These are phyloP conservation scores for Carallia brachiata DNA, from an alignment of 345 rosid species.

Conservation along the genomic window DNA sequence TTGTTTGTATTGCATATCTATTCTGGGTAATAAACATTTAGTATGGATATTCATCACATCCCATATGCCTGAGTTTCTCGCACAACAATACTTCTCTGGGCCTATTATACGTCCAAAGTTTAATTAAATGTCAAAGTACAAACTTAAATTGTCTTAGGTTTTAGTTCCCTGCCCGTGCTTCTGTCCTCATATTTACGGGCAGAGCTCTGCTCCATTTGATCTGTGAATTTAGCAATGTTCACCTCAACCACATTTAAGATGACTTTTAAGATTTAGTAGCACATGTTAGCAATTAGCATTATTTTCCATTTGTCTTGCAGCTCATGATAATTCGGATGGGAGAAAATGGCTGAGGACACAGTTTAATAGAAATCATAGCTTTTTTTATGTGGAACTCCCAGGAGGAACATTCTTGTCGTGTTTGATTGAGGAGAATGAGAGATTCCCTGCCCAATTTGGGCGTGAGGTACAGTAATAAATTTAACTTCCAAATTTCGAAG, in stretches of 20 bases:
- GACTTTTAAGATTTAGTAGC: neutral
- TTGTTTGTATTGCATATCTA: conserved; percentile 6
- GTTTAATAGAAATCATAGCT: conserved; percentile 51
- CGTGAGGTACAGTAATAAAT: conserved; percentile 54
- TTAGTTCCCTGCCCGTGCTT: neutral
- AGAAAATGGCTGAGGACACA: conserved; percentile 67
- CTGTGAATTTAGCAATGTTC: neutral
- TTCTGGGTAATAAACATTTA: neutral
- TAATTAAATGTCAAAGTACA: neutral
- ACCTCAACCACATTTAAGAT: neutral
- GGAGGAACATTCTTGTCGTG: conserved; percentile 62
- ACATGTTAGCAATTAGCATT: conserved; percentile 2
- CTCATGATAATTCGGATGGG: conserved; percentile 46
- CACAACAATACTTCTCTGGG: neutral
- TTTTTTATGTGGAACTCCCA: conserved; percentile 80
- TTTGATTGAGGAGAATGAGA: conserved; percentile 67
- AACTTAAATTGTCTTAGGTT: neutral
- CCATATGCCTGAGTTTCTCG: neutral
- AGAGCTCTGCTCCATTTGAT: neutral
- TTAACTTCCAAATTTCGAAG: too few relatives aligned
- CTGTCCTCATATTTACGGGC: neutral
- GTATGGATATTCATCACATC: neutral
- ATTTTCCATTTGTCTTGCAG: conserved; percentile 37
- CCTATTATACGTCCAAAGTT: neutral
- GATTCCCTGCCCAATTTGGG: conserved; percentile 86